Percentiles rank a stretch among this genome's conserved stretches.
phyloP scores from a whole-genome alignment of 352 stramenopile genomes.

The Thalassiosira delicatula region DNA sequence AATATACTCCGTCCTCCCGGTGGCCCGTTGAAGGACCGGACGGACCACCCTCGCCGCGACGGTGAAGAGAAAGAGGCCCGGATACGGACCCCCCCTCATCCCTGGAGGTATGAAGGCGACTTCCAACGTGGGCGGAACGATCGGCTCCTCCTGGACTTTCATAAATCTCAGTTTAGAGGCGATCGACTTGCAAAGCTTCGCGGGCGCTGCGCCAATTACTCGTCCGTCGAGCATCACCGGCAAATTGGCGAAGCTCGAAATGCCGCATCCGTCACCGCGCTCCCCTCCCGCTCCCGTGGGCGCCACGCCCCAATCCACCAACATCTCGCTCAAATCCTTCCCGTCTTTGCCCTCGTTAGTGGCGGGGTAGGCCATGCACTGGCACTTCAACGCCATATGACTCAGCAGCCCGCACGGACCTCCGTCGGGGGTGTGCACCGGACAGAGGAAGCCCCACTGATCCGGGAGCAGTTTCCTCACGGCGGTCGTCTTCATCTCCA shows the following conservation, averaged over 20 bases:
- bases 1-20: slow-evolving; percentile 94
- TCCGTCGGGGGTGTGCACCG: slow-evolving; percentile 99
- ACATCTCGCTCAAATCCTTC: slow-evolving; percentile 74
- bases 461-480: slow-evolving; percentile 98
- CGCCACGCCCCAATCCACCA: slow-evolving; percentile 82
- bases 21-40: slow-evolving; percentile 83
- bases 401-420: slow-evolving; percentile 98
- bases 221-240: slow-evolving; percentile 96
- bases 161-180: slow-evolving; percentile 76
- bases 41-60: slow-evolving; percentile 92
- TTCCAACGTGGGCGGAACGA: slow-evolving; percentile 84
- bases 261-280: slow-evolving; percentile 73
- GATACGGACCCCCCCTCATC: slow-evolving; percentile 91
- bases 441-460: slow-evolving; percentile 99
- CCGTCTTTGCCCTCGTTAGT: slow-evolving; percentile 38
- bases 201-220: slow-evolving; percentile 90
- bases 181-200: slow-evolving; percentile 88
- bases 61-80: slow-evolving; percentile 97
- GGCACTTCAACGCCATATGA: slow-evolving; percentile 93
- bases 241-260: slow-evolving; percentile 87
- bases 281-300: slow-evolving; percentile 73
- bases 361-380: slow-evolving; percentile 70
- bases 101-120: slow-evolving; percentile 82
- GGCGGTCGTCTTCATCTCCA: slow-evolving; percentile 99
- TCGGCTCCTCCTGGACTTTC: slow-evolving; percentile 80